Conservation (phyloP, 768 basidiomycete genomes). For the Kwoniella botswanensis region DNA sequence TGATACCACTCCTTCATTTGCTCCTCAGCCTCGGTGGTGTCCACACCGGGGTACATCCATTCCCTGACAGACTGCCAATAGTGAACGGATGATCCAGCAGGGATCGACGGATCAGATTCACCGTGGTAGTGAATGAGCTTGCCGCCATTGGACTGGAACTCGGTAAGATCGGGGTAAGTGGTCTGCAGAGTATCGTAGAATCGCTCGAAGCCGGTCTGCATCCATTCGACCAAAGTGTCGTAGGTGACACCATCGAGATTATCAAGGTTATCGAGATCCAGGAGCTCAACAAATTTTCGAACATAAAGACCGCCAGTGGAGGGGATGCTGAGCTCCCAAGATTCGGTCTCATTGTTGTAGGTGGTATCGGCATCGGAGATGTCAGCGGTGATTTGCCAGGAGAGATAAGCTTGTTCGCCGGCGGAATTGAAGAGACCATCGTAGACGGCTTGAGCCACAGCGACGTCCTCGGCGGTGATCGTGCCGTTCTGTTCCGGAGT, state of each 20-base stretch:
- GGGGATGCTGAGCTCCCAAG: constrained; percentile 12
- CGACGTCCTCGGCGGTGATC: constrained; percentile 3
- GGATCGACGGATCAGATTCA: constrained; percentile 21
- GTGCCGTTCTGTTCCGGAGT: constrained; percentile 12
- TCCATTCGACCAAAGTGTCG: constrained; percentile 19
- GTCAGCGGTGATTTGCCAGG: constrained; percentile 4
- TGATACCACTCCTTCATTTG: constrained; percentile 23
- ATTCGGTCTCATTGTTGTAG: constrained; percentile 12
- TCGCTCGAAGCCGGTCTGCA: constrained; percentile 15
- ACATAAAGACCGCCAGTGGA: constrained; percentile 12
- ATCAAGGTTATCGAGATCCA: constrained; percentile 13
- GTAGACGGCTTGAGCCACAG: constrained; percentile 50
- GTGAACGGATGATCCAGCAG: constrained; percentile 16
- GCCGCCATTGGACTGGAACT: constrained; percentile 21
- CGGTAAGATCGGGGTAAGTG: constrained; percentile 21
- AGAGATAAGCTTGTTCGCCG: constrained; percentile 13
- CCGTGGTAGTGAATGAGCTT: constrained; percentile 33
- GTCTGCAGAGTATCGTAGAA: constrained; percentile 19
- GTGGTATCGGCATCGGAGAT: constrained; percentile 7
- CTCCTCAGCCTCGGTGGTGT: constrained; percentile 1
- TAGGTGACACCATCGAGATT: constrained; percentile 11
- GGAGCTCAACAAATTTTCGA: constrained; percentile 9
- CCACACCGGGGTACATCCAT: constrained; percentile 18
- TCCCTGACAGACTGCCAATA: constrained; percentile 17
- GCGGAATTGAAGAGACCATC: constrained; percentile 6